A percentile compares a stretch with the other conserved stretches of the same genome.
Evolutionary conservation across 805 yeast species (phyloP).

Genomic region (Debaryomyces tyrocola): DNA sequence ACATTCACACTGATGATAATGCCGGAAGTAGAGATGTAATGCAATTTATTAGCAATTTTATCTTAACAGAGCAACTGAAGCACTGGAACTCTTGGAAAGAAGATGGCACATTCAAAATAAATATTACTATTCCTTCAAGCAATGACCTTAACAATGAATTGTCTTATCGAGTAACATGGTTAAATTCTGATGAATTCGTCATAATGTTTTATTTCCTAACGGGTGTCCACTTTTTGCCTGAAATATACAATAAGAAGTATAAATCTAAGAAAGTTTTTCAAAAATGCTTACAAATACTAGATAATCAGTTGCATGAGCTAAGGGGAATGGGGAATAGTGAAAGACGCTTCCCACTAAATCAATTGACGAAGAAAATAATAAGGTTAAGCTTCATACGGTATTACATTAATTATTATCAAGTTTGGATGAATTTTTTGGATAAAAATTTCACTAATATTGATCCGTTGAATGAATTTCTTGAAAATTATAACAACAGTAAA

Average conservation of each 20-base stretch:
- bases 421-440: conserved; percentile 35
- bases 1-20: conserved; percentile 27
- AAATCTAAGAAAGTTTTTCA: conserved; percentile 37
- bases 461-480: conserved; percentile 32
- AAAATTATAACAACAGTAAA: conserved; percentile 31
- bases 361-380: conserved; percentile 22
- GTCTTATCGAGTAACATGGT: conserved; percentile 37
- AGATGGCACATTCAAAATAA: conserved; percentile 22
- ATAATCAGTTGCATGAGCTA: conserved; percentile 20
- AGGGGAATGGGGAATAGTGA: conserved; percentile 4
- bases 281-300: conserved; percentile 33
- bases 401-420: conserved; percentile 33
- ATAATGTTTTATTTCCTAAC: conserved; percentile 41
- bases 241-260: conserved; percentile 31
- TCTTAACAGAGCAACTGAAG: conserved; percentile 17
- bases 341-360: conserved; percentile 16
- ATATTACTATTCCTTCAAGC: not conserved
- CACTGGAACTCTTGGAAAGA: conserved; percentile 29
- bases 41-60: conserved; percentile 18
- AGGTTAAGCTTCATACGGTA: conserved; percentile 29
- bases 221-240: conserved; percentile 39
- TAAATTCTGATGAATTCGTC: conserved; percentile 43
- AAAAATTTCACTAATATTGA: conserved; percentile 21
- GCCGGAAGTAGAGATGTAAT: conserved; percentile 21
- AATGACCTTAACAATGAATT: not conserved